phyloP scores from a whole-genome alignment of 257 asterid genomes.

The Salvia miltiorrhiza region DNA sequence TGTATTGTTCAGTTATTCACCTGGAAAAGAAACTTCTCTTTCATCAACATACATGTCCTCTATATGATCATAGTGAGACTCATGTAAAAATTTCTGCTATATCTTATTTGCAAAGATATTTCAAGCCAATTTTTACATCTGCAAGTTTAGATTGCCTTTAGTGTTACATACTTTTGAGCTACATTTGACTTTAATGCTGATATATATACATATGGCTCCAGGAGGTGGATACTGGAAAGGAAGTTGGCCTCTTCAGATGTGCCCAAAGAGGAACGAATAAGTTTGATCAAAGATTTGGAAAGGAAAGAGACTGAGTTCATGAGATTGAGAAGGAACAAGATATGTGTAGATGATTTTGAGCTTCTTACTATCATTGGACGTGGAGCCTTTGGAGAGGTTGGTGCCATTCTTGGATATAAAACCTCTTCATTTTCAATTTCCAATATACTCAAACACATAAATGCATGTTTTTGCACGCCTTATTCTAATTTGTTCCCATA shows the following conservation, averaged over 20 bases:
- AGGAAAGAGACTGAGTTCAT: slow-evolving; percentile 93
- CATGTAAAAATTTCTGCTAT: not conserved
- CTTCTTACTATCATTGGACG: slow-evolving; percentile 93
- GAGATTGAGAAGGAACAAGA: slow-evolving; percentile 91
- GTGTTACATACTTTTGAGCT: not conserved
- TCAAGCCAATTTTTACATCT: not conserved
- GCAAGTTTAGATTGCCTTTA: not conserved
- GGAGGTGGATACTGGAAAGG: slow-evolving; percentile 93
- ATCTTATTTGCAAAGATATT: not conserved
- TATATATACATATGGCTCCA: slow-evolving; percentile 16
- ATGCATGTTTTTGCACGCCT: slow-evolving; percentile 5
- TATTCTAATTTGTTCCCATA: not conserved
- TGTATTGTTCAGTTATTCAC: not conserved
- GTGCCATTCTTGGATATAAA: slow-evolving; percentile 25
- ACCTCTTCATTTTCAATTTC: not conserved
- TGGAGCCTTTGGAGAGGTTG: slow-evolving; percentile 98
- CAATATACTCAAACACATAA: not conserved
- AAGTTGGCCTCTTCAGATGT: slow-evolving; percentile 98
- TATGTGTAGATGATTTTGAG: slow-evolving; percentile 96
- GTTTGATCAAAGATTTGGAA: slow-evolving; percentile 83
- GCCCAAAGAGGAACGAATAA: slow-evolving; percentile 86
- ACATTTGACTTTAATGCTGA: not conserved
- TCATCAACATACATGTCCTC: not conserved
- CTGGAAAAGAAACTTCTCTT: not conserved
- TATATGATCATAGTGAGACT: not conserved